Evolutionary conservation across 2,329 filamentous ascomycete species (phyloP).

Genomic region (Sclerotinia nivalis): DNA sequence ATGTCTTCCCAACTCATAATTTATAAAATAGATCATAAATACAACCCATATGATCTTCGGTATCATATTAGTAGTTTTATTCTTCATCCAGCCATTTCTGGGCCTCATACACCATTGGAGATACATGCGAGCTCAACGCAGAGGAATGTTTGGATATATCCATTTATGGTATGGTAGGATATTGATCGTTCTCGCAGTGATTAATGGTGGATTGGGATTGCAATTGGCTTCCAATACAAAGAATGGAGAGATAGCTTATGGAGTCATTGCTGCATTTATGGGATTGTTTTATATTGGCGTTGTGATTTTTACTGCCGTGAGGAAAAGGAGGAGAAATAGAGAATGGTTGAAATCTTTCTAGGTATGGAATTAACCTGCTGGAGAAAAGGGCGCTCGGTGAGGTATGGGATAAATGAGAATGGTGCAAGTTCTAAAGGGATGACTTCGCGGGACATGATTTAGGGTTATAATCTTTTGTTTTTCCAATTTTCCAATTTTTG

Average conservation of each 20-base stretch:
- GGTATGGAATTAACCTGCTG: neutral
- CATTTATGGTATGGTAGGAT: constrained; percentile 65
- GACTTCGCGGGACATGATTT: neutral
- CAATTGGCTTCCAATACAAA: constrained; percentile 47
- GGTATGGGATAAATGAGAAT: too few relatives aligned
- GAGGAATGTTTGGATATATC: constrained; percentile 54
- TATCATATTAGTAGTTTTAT: constrained; percentile 53
- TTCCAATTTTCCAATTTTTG: too few relatives aligned
- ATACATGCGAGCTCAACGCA: constrained; percentile 50
- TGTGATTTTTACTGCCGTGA: constrained; percentile 28
- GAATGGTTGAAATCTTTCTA: neutral
- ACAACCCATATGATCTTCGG: constrained; percentile 58
- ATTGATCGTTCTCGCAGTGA: constrained; percentile 58
- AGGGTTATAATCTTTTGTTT: neutral
- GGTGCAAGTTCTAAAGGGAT: too few relatives aligned
- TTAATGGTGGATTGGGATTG: constrained; percentile 66
- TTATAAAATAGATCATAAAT: constrained; percentile 50
- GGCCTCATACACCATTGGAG: constrained; percentile 59
- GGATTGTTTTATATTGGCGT: constrained; percentile 47
- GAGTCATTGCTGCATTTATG: constrained; percentile 54
- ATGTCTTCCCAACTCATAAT: neutral
- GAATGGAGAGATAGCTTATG: constrained; percentile 54
- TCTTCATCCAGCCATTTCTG: constrained; percentile 59
- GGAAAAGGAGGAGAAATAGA: constrained; percentile 6
- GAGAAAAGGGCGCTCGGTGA: too few relatives aligned